Conservation (phyloP, 345 rosid genomes). For the Melaleuca quinquenervia region DNA sequence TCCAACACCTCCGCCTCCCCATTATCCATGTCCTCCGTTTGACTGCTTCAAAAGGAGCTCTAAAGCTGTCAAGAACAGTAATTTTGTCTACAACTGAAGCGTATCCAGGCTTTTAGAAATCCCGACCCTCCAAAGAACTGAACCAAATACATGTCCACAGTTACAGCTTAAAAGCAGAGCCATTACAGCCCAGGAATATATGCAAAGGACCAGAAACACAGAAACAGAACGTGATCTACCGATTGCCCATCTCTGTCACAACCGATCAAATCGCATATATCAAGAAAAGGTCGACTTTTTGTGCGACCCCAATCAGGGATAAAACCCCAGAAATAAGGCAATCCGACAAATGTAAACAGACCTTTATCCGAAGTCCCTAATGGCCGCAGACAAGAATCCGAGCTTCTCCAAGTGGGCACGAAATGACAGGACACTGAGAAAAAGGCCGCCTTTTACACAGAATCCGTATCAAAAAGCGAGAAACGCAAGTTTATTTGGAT, state of each 20-base stretch:
- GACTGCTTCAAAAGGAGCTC: background rate
- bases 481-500: background rate
- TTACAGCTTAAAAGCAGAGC: background rate
- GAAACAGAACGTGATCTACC: background rate
- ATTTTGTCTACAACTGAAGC: background rate
- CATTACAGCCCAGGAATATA: conserved; percentile 9
- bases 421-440: background rate
- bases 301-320: background rate
- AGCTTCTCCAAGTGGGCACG: background rate
- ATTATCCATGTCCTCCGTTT: conserved; percentile 16
- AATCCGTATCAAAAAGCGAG: background rate
- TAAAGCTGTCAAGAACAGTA: background rate
- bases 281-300: background rate
- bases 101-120: background rate
- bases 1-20: conserved; percentile 36
- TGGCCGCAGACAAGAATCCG: background rate
- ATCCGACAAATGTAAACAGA: background rate
- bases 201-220: conserved; percentile 12
- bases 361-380: background rate
- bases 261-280: background rate
- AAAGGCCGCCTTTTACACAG: background rate
- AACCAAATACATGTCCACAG: background rate
- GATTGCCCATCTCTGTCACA: conserved; percentile 1
- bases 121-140: background rate
- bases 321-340: background rate